Evolutionary conservation across 1,139 yeast species (phyloP), one percentile per base, ranked within the genome.

Genomic region (Nakaseomyces kungkrabaensis): DNA sequence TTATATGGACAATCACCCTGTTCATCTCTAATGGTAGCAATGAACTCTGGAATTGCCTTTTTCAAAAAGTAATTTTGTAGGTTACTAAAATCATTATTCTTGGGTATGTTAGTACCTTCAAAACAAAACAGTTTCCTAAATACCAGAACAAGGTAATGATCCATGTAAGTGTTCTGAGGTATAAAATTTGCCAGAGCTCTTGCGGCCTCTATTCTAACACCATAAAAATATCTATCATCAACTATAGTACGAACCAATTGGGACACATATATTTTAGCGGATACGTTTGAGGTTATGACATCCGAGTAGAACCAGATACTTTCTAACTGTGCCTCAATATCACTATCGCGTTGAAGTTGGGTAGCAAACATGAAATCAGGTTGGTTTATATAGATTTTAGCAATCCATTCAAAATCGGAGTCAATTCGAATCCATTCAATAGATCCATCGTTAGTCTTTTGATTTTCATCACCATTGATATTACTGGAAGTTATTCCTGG

Each of bases 361-460:
- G 97, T 85, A 0, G 89, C 88, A 66, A 79, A 92, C 97, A 92
- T 94, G 63, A 88, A 86, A 61, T 89, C 97, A 0, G 96, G 96
- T 66, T 90, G 97, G 57, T 83, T 85, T 37, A 94, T 81, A 54
- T 82, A 76, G 31, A 87, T 73, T 56, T 78, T 78, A 51, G 95
- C 88, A 47, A 94, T 85, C 99, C 99, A 94, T 66, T 94, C 98
- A 61, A 85, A 86, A 67, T 94, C 99, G 0, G 97, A 90, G 68
- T 94, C 99, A 8, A 90, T 88, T 58, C 99, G 75, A 42, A 94
- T 76, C 99, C 99, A 94, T 62, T 94, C 98, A 68, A 89, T 94
- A 0, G 97, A 96, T 5, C 44, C 34, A 63, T 92, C 97, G 58
- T 80, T 81, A 40, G 61, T 65, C 29, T 56, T 54, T 45, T 64